Evolutionary conservation across 257 asterid genomes (phyloP).

Genomic region (Ilex aquifolium): DNA sequence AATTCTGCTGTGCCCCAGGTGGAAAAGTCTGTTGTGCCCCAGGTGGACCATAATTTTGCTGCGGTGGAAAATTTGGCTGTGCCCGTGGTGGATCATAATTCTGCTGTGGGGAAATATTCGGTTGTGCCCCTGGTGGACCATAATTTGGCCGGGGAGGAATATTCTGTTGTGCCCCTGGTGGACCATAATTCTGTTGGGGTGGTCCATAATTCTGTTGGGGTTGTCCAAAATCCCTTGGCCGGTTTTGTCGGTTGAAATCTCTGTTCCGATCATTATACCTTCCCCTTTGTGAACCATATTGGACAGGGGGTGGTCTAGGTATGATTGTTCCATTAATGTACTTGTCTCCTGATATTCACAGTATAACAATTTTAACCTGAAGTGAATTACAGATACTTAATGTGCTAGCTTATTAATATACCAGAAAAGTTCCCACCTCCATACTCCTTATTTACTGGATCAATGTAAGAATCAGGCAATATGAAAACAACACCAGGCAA

Average conservation of each 20-base stretch:
- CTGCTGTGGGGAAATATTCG: neutral
- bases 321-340: slow-evolving; percentile 77
- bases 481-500: slow-evolving; percentile 77
- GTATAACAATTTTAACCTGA: slow-evolving; percentile 3
- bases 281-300: slow-evolving; percentile 34
- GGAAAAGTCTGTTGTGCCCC: slow-evolving; percentile 13
- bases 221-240: neutral
- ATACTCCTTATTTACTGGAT: slow-evolving; percentile 80
- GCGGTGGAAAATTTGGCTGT: slow-evolving; percentile 15
- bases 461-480: slow-evolving; percentile 91
- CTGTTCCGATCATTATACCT: neutral
- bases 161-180: slow-evolving; percentile 8
- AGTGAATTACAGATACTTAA: neutral
- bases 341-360: slow-evolving; percentile 68
- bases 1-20: slow-evolving; percentile 15
- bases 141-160: slow-evolving; percentile 16
- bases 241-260: neutral
- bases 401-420: neutral
- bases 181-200: too few species aligned
- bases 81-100: slow-evolving; percentile 5
- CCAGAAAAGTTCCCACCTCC: slow-evolving; percentile 57
- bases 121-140: neutral
- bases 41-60: slow-evolving; percentile 18
- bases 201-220: slow-evolving; percentile 18
- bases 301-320: slow-evolving; percentile 83